phyloP scores from a whole-genome alignment of 192 early-diverging fungal genomes.

The Coemansia aciculifera region DNA sequence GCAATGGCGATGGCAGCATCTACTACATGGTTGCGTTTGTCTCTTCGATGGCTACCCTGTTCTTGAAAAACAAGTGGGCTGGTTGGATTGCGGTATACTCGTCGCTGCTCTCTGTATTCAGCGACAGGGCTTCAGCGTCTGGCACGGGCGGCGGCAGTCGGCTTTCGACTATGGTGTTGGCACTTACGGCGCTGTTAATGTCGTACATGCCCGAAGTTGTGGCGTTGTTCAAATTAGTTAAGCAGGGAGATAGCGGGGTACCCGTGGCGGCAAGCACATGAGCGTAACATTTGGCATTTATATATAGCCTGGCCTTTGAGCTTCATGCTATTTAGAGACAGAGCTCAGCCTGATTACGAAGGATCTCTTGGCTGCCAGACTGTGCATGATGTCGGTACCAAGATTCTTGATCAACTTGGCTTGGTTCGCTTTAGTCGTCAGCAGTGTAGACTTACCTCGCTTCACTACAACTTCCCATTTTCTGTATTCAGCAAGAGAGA shows the following conservation, averaged over 20 bases:
- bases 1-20: slow-evolving; percentile 35
- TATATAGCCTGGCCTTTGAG: not conserved
- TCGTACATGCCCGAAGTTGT: slow-evolving; percentile 43
- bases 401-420: not conserved
- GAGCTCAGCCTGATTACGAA: not conserved
- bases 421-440: not conserved
- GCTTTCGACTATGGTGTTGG: slow-evolving; percentile 34
- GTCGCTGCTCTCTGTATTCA: slow-evolving; percentile 42
- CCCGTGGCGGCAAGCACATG: not conserved
- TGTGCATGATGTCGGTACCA: not conserved
- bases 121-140: slow-evolving; percentile 39
- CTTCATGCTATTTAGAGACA: not conserved
- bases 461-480: not conserved
- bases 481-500: no score
- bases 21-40: slow-evolving; percentile 50
- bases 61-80: slow-evolving; percentile 39
- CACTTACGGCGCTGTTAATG: slow-evolving; percentile 43
- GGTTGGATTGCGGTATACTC: slow-evolving; percentile 43
- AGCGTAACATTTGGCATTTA: not conserved
- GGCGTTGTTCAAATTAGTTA: slow-evolving; percentile 17
- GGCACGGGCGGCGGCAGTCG: slow-evolving; percentile 30
- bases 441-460: not conserved
- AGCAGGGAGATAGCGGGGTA: not conserved
- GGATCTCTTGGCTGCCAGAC: not conserved
- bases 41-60: slow-evolving; percentile 46